These are phyloP conservation scores for Heimioporus sp. DNA, from an alignment of 768 basidiomycete genomes.

Conservation along the genomic window DNA sequence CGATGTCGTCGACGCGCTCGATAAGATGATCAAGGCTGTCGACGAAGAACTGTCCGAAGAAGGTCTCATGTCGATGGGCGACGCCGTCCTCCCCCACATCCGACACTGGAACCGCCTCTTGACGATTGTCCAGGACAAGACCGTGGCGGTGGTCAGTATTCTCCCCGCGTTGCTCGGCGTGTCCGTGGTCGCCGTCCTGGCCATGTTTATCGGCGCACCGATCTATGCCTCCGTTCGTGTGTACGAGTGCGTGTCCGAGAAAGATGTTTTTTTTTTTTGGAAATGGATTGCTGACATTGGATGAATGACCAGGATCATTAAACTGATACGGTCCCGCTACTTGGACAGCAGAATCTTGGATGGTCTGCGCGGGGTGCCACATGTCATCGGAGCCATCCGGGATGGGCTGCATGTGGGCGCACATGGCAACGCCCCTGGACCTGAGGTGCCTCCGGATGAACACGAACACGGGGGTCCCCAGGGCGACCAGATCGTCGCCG, in stretches of 20 bases:
- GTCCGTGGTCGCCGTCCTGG: conserved; percentile 15
- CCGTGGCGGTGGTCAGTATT: conserved; percentile 1
- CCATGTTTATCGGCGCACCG: conserved; percentile 5
- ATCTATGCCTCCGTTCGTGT: conserved; percentile 2
- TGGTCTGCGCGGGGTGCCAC: background rate
- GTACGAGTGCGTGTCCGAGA: conserved; percentile 8
- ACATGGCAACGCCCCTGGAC: background rate
- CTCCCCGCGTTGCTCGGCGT: conserved; percentile 19
- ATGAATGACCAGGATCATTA: background rate
- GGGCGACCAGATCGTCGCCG: background rate
- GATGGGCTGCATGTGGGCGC: background rate
- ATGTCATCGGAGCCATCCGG: background rate
- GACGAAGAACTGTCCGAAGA: conserved; percentile 18
- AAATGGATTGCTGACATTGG: background rate
- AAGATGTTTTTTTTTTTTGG: background rate
- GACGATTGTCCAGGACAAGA: background rate
- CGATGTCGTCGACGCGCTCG: conserved; percentile 14
- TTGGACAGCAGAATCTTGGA: background rate
- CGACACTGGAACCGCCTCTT: conserved; percentile 19
- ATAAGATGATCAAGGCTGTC: conserved; percentile 18
- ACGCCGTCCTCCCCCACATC: conserved; percentile 16
- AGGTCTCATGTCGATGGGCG: conserved; percentile 15
- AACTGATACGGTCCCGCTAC: background rate
- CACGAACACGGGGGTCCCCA: background rate
- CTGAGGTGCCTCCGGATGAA: background rate